phyloP scores from a whole-genome alignment of 208 protist species.

The Leishmania amazonensis region DNA sequence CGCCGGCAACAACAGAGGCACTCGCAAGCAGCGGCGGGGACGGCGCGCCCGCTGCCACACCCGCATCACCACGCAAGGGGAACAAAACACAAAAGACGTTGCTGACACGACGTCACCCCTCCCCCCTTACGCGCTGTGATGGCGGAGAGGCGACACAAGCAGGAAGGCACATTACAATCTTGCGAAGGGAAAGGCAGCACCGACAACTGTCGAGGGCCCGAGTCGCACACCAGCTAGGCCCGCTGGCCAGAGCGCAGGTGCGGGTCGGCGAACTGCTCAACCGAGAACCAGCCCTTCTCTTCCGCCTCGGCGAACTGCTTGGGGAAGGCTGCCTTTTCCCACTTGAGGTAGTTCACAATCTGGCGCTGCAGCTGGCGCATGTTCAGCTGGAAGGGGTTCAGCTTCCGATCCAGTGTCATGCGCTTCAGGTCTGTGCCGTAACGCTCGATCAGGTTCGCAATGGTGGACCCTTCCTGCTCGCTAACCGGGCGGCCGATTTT shows the following conservation, averaged over 20 bases:
- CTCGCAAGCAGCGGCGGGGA: not conserved
- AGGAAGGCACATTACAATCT: not conserved
- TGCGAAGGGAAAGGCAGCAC: not conserved
- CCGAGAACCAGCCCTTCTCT: constrained; percentile 71
- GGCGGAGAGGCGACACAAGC: not conserved
- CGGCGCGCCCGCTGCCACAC: not conserved
- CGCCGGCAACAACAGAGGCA: not conserved
- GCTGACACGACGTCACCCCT: no score
- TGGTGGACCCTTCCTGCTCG: constrained; percentile 76
- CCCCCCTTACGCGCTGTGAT: not conserved
- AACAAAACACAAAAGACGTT: not conserved
- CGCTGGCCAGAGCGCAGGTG: constrained; percentile 44
- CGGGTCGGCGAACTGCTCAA: constrained; percentile 66
- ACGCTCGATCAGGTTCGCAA: constrained; percentile 67
- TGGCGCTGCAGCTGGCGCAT: constrained; percentile 83
- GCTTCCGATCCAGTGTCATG: constrained; percentile 80
- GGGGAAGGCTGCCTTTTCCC: constrained; percentile 82
- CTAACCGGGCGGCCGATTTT: constrained; percentile 68
- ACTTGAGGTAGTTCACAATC: constrained; percentile 82
- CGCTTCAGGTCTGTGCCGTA: constrained; percentile 81
- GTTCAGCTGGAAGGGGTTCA: constrained; percentile 89
- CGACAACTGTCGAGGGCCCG: not conserved
- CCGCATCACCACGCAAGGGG: not conserved
- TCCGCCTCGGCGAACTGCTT: constrained; percentile 69
- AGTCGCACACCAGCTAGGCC: not conserved